Percentiles rank a stretch among this genome's conserved stretches.
phyloP scores from a whole-genome alignment of 305 asterid genomes.

The Coffea humblotiana region DNA sequence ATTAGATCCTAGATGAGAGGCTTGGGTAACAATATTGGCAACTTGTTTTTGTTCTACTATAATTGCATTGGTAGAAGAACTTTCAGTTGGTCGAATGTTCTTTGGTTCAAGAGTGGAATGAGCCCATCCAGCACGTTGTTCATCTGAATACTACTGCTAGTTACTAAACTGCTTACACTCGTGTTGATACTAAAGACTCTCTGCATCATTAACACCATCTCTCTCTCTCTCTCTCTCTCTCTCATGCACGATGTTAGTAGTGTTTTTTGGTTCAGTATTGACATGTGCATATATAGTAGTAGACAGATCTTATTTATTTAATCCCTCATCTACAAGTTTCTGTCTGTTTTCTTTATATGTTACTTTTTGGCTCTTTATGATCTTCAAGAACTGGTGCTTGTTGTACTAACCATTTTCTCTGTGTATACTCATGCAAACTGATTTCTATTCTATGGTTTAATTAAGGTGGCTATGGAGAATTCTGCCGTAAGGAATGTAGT shows the following conservation, averaged over 20 bases:
- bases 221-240: not conserved
- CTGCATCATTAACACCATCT: not conserved
- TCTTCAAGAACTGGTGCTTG: not conserved
- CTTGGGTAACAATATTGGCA: not conserved
- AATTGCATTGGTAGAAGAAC: not conserved
- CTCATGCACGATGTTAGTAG: too few relatives aligned
- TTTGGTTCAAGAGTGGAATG: not conserved
- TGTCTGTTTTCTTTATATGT: not conserved
- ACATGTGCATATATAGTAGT: not conserved
- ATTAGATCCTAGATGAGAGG: not conserved
- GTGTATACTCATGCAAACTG: not conserved
- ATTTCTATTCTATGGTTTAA: not conserved
- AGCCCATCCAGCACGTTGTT: not conserved
- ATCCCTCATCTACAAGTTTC: too few relatives aligned
- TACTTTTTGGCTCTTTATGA: not conserved
- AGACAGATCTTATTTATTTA: not conserved
- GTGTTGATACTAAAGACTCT: not conserved
- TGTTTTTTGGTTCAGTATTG: too few relatives aligned
- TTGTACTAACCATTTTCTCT: not conserved
- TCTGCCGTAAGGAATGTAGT: not conserved
- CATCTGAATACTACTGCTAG: not conserved
- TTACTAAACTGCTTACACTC: not conserved
- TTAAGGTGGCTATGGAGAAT: not conserved
- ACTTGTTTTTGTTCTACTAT: not conserved
- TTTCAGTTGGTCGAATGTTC: not conserved